A percentile compares a stretch with the other conserved stretches of the same genome.
Evolutionary conservation across 345 rosid species (phyloP).

Genomic region (Viola odorata): DNA sequence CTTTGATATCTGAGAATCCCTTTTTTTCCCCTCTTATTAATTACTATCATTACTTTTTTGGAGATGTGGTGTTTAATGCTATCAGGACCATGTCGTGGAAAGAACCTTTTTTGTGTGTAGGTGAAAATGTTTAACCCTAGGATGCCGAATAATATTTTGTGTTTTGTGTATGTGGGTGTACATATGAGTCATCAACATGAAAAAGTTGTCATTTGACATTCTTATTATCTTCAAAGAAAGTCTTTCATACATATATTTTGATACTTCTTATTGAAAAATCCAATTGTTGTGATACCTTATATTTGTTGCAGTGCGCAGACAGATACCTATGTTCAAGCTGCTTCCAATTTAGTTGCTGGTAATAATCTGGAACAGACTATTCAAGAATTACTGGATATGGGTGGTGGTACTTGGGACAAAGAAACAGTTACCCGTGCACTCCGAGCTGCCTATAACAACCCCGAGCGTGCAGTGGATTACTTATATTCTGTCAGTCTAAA

Average conservation of each 20-base stretch:
- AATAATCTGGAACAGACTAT: conserved; percentile 66
- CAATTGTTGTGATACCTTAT: neutral
- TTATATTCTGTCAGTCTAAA: conserved; percentile 62
- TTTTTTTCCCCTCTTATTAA: neutral
- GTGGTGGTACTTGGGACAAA: conserved; percentile 96
- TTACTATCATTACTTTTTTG: neutral
- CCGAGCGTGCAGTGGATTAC: conserved; percentile 99
- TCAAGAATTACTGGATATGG: conserved; percentile 89
- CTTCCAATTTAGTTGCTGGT: conserved; percentile 78
- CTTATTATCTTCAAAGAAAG: no score
- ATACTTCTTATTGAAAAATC: neutral
- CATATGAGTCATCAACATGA: no score
- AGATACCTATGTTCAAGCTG: conserved; percentile 75
- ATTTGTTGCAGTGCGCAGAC: conserved; percentile 50
- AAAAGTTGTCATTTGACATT: no score
- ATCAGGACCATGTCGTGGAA: no score
- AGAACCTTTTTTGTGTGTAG: no score
- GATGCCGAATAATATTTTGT: neutral
- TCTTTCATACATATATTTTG: neutral
- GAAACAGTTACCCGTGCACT: conserved; percentile 91
- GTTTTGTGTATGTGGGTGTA: neutral
- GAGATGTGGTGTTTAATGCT: no score
- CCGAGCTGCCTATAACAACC: conserved; percentile 96
- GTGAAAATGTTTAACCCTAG: no score
- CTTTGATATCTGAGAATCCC: neutral